Base-by-base conservation (phyloP, 2,329 filamentous ascomycete species). In the Hypocrella siamensis region DNA sequence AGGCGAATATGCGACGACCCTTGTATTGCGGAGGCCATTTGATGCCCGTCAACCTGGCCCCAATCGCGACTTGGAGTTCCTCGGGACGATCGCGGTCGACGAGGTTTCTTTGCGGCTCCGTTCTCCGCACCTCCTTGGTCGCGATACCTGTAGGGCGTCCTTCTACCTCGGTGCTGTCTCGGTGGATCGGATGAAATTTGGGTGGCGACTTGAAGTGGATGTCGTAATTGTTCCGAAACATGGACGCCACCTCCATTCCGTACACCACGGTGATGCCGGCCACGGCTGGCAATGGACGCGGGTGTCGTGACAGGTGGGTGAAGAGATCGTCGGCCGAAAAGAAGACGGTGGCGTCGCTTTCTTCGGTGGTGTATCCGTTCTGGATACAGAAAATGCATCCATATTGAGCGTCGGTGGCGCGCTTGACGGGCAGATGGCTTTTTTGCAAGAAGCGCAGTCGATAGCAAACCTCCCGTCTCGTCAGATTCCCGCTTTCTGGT, bases 311-410 rank as follows among this genome's bases (percentile, higher is more conserved):
- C 31, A 72, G 48, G 42, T 73, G 68, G 11, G 54, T 46, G 35
- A 71, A 69, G 4, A 72, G 54, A 29, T 65, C 56, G 35, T 58
- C 60, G 31, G 65, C 61, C 26, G 48, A 61, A 44, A 68, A 66
- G 46, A 72, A 72, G 10, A 72, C 63, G 1, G 68, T 72, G 3
- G 67, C 61, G 29, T 73, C 68, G 40, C 63, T 65, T 34, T 65
- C 57, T 30, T 70, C 63, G 2, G 59, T 45, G 0, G 66, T 70
- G 16, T 45, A 53, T 2, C 65, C 65, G 17, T 52, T 39, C 3
- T 63, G 54, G 6, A 68, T 49, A 42, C 68, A 73, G 42, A 72
- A 70, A 1, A 67, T 38, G 38, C 68, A 73, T 4, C 53, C 66
- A 41, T 68, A 73, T 26, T 67, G 43, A 32, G 63, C 54, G 37